Evolutionary conservation across 495 filamentous ascomycete genomes (phyloP).

Genomic region (Hypoxylon trugodes): DNA sequence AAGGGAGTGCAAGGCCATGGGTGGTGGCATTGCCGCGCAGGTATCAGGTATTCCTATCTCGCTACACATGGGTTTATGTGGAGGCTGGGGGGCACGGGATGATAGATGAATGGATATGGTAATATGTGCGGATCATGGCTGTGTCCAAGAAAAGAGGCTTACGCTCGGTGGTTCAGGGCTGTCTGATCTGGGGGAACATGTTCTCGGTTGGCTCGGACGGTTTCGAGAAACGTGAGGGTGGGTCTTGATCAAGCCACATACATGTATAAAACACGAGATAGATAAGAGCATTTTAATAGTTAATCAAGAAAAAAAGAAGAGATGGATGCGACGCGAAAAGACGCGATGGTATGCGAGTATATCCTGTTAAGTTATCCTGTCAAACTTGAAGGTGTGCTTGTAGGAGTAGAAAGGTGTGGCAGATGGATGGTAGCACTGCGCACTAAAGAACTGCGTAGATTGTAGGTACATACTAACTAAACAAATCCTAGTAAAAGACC

Average conservation of each 20-base stretch:
- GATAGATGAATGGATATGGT: no score
- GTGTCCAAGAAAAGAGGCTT: conserved; percentile 32
- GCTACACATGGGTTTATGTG: neutral
- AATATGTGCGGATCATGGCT: conserved; percentile 27
- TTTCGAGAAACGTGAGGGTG: conserved; percentile 24
- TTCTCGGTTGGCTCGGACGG: conserved; percentile 36
- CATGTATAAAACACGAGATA: conserved; percentile 30
- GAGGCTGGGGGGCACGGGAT: no score
- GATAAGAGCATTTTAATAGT: conserved; percentile 29
- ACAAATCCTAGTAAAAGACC: conserved; percentile 12
- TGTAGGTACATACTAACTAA: conserved; percentile 20
- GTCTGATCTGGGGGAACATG: conserved; percentile 6
- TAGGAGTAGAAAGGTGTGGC: conserved; percentile 11
- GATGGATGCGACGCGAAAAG: conserved; percentile 36
- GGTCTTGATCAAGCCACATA: conserved; percentile 41
- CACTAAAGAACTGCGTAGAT: conserved; percentile 11
- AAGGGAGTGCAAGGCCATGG: conserved; percentile 29
- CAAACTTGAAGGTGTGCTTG: conserved; percentile 1
- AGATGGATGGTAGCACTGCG: conserved; percentile 14
- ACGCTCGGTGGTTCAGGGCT: no score
- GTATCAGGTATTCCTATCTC: neutral
- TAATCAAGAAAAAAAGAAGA: neutral
- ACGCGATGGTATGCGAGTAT: conserved; percentile 32
- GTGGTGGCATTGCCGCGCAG: conserved; percentile 33
- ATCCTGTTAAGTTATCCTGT: conserved; percentile 29